Evolutionary conservation across 345 rosid genomes (phyloP), one percentile per base, ranked within the genome.

Genomic region (Aegle marmelos): DNA sequence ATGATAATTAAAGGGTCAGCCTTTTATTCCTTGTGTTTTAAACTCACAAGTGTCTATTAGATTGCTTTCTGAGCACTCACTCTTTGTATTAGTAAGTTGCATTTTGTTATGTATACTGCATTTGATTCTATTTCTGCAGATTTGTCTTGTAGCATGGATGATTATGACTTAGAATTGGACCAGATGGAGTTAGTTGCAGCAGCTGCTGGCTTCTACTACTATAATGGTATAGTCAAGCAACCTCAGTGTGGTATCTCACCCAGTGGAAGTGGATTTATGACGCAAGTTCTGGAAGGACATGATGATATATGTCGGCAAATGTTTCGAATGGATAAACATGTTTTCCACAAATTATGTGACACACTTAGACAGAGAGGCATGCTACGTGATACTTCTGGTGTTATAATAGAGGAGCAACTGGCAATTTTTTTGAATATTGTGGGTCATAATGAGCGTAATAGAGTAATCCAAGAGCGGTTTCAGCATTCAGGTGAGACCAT

Each of bases 141-240:
- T 84, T 61, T 76, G 22, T 85, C 85, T 0, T 70, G 83, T 48
- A 74, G 84, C 84, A 80, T 85, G 92, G 88, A 82, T 19, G 91
- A 87, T 83, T 68, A 82, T 36, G 96, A 92, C 81, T 25, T 91
- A 78, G 91, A 91, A 87, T 75, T 92, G 87, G 94, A 91, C 61
- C 88, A 92, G 91, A 92, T 94, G 94, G 96, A 92, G 71, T 78
- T 92, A 80, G 89, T 92, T 75, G 95, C 97, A 0, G 92, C 94
- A 13, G 90, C 98, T 70, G 90, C 90, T 72, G 94, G 95, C 72
- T 94, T 86, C 83, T 84, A 85, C 73, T 88, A 85, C 63, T 90
- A 86, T 81, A 80, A 84, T 71, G 83, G 86, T 25, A 68, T 83
- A 79, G 80, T 80, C 22, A 86, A 87, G 83, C 89, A 78, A 72